Evolutionary conservation across 2,329 filamentous ascomycete genomes (phyloP).

Genomic region (Colletotrichum zoysiae): DNA sequence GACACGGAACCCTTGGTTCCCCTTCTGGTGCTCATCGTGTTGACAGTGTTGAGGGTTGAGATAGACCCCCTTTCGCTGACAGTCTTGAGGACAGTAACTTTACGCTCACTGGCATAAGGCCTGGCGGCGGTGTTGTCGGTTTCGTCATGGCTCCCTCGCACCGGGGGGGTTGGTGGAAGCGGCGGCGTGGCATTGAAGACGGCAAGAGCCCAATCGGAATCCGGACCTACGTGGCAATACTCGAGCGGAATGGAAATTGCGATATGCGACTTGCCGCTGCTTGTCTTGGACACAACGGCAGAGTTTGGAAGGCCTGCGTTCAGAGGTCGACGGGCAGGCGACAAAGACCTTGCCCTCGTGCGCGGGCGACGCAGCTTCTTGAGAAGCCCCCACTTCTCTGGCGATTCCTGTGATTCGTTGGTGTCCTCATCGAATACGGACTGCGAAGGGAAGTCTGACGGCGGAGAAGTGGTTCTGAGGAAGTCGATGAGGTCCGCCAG

Average conservation of each 20-base stretch:
- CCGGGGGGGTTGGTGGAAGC: slow-evolving; percentile 41
- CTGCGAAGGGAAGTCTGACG: slow-evolving; percentile 27
- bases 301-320: slow-evolving; percentile 62
- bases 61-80: slow-evolving; percentile 53
- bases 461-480: slow-evolving; percentile 33
- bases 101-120: slow-evolving; percentile 41
- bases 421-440: slow-evolving; percentile 47
- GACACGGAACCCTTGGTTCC: slow-evolving; percentile 33
- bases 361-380: slow-evolving; percentile 48
- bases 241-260: slow-evolving; percentile 71
- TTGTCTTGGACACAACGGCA: slow-evolving; percentile 66
- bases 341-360: slow-evolving; percentile 46
- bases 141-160: slow-evolving; percentile 18
- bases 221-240: slow-evolving; percentile 57
- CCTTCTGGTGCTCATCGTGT: slow-evolving; percentile 28
- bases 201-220: slow-evolving; percentile 41
- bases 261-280: slow-evolving; percentile 67
- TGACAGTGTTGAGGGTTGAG: slow-evolving; percentile 37
- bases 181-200: slow-evolving; percentile 44
- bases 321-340: slow-evolving; percentile 32
- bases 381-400: slow-evolving; percentile 58
- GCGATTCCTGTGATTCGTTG: slow-evolving; percentile 45
- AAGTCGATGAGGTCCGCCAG: slow-evolving; percentile 42
- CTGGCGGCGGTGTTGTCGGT: slow-evolving; percentile 33
- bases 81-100: slow-evolving; percentile 51